A percentile compares a stretch with the other conserved stretches of the same genome.
Conservation (phyloP, 2,329 filamentous ascomycete genomes). For the Cryphonectria naterciae region DNA sequence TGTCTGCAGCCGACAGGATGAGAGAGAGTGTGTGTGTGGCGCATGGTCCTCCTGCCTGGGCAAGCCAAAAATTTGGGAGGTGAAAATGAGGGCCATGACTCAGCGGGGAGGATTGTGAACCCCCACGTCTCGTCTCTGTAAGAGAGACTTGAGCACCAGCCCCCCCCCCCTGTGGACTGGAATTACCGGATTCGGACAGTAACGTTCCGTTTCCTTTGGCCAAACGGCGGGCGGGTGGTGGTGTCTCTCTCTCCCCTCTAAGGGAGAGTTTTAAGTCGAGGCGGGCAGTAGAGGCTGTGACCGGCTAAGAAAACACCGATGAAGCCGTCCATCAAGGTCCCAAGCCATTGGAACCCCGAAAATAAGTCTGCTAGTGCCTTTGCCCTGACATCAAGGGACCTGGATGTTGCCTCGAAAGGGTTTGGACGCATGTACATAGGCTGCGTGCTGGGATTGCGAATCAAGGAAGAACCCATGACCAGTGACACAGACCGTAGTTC, state of each 20-base stretch:
- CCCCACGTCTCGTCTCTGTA: slow-evolving; percentile 9
- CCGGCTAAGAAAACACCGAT: slow-evolving; percentile 12
- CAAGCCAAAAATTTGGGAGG: background rate
- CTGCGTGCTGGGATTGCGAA: slow-evolving; percentile 12
- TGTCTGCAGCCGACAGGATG: slow-evolving; percentile 8
- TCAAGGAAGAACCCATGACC: slow-evolving; percentile 14
- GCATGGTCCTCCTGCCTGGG: slow-evolving; percentile 9
- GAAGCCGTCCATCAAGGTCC: slow-evolving; percentile 8
- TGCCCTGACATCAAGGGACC: slow-evolving; percentile 23
- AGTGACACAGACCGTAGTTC: slow-evolving; percentile 14
- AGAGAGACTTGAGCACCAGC: background rate
- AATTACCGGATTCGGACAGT: slow-evolving; percentile 7
- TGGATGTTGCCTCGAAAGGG: slow-evolving; percentile 14
- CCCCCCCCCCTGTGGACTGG: background rate
- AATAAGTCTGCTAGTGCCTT: background rate
- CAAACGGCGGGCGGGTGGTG: background rate
- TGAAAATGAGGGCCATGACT: background rate
- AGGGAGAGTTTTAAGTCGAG: background rate
- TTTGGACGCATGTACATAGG: slow-evolving; percentile 3
- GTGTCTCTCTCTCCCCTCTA: background rate
- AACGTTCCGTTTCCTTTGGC: slow-evolving; percentile 12
- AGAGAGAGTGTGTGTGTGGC: background rate
- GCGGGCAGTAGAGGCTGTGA: slow-evolving; percentile 3
- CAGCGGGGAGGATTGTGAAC: slow-evolving; percentile 1
- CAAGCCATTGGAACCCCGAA: slow-evolving; percentile 3